These are phyloP conservation scores for Trametes coccinea DNA, from an alignment of 768 basidiomycete species.

Conservation along the genomic window DNA sequence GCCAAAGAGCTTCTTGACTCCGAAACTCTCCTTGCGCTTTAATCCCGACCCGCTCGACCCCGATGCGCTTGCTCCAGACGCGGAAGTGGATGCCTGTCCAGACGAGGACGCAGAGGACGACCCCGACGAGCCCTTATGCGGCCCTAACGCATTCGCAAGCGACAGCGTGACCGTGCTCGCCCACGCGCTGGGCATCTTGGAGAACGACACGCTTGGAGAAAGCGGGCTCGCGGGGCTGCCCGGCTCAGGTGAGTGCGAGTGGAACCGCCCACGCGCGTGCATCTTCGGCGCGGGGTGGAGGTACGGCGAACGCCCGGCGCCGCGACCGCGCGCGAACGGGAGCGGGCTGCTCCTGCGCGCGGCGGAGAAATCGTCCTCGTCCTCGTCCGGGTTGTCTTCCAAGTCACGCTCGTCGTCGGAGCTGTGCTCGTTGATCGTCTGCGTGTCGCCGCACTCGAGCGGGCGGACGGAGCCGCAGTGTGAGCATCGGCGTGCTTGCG, in stretches of 20 bases:
- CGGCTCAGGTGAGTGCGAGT: constrained; percentile 12
- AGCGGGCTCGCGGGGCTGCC: constrained; percentile 17
- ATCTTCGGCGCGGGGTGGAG: constrained; percentile 6
- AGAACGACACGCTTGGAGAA: constrained; percentile 18
- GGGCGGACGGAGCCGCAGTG: constrained; percentile 26
- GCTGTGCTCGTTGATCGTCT: constrained; percentile 12
- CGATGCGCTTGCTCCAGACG: neutral
- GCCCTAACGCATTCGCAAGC: constrained; percentile 8
- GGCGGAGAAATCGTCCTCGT: neutral
- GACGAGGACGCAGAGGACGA: neutral
- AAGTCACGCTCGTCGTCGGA: constrained; percentile 16
- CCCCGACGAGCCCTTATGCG: constrained; percentile 4
- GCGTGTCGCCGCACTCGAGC: constrained; percentile 10
- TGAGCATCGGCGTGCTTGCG: constrained; percentile 18
- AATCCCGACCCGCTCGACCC: constrained; percentile 30
- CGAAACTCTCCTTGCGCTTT: constrained; percentile 41
- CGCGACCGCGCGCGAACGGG: neutral
- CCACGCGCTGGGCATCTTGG: constrained; percentile 25
- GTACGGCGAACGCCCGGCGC: constrained; percentile 16
- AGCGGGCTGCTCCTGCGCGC: constrained; percentile 1
- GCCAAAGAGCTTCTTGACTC: constrained; percentile 25
- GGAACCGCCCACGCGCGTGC: neutral
- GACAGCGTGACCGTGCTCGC: constrained; percentile 25
- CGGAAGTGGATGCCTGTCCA: neutral
- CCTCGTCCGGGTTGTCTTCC: no score